Evolutionary conservation across 768 basidiomycete species (phyloP), one percentile per base, ranked within the genome.

Genomic region (Leccinum subtestaceum): DNA sequence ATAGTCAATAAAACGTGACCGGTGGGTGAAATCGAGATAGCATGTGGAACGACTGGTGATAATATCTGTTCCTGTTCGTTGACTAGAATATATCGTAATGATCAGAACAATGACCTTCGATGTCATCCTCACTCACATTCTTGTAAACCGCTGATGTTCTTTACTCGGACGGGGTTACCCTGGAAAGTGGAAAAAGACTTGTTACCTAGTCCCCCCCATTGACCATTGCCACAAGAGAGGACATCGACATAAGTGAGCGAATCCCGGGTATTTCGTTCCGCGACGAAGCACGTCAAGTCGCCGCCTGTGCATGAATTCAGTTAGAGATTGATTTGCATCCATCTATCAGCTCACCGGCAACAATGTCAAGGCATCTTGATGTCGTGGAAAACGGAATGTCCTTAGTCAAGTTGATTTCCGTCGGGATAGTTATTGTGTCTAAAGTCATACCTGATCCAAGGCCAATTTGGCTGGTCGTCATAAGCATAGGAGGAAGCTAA

Each of bases 171-270:
- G 3, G 92, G 94, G 36, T 76, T 77, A 47, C 85, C 81, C 66
- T 90, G 89, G 0, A 85, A 85, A 57, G 82, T 91, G 65, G 82
- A 89, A 75, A 82, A 67, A 11, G 74, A 59, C 57, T 81, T 81
- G 52, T 83, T 89, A 3, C 89, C 91, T 11, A 93, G 77, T 15
- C 88, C 88, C 15, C 94, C 92, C 72, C 82, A 89, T 67, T 91
- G 86, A 1, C 93, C 94, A 67, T 91, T 91, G 2, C 93, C 93
- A 65, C 87, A 88, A 59, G 89, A 83, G 29, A 95, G 80, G 2
- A 94, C 63, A 61, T 87, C 84, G 13, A 86, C 67, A 49, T 74
- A 75, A 27, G 67, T 71, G 43, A 72, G 72, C 5, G 75, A 62
- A 36, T 70, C 69, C 19, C 67, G 69, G 21, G 72, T 72, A 53